Conservation (phyloP, 106 monocot species). For the Allium fistulosum region DNA sequence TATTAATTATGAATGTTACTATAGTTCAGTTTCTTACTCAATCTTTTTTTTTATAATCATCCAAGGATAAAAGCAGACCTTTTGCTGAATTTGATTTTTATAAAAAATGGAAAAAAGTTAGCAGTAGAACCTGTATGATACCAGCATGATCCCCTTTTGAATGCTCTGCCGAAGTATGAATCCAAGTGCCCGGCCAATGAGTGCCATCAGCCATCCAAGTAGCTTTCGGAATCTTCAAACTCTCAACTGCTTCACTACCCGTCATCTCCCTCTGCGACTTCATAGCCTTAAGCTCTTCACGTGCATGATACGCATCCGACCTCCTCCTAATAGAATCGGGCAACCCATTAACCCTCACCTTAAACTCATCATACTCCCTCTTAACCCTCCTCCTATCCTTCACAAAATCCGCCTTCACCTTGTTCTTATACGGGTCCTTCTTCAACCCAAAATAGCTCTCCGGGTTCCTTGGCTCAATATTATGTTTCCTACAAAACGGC, state of each 20-base stretch:
- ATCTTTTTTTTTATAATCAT: not conserved
- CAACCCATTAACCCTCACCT: slow-evolving; percentile 75
- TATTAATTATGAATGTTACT: not conserved
- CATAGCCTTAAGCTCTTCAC: slow-evolving; percentile 82
- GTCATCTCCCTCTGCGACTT: slow-evolving; percentile 49
- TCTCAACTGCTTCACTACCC: slow-evolving; percentile 38
- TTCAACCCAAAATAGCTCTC: slow-evolving; percentile 78
- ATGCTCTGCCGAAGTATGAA: slow-evolving; percentile 43
- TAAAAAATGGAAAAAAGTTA: not conserved
- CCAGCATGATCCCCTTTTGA: slow-evolving; percentile 62
- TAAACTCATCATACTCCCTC: slow-evolving; percentile 95
- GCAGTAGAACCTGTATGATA: slow-evolving; percentile 62
- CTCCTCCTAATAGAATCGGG: slow-evolving; percentile 77
- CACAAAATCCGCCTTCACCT: slow-evolving; percentile 75
- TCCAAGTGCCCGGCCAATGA: slow-evolving; percentile 92
- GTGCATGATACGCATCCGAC: slow-evolving; percentile 78
- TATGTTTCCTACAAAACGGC: slow-evolving; percentile 85
- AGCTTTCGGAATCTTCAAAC: slow-evolving; percentile 69
- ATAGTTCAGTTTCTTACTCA: not conserved
- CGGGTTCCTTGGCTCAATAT: slow-evolving; percentile 80
- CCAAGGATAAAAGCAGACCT: not conserved
- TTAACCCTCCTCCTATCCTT: slow-evolving; percentile 70
- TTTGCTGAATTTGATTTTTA: too few relatives aligned
- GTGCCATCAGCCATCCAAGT: slow-evolving; percentile 97
- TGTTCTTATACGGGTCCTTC: slow-evolving; percentile 76